Base-by-base conservation (phyloP, 331 rosid genomes). In the Quercus phellos region DNA sequence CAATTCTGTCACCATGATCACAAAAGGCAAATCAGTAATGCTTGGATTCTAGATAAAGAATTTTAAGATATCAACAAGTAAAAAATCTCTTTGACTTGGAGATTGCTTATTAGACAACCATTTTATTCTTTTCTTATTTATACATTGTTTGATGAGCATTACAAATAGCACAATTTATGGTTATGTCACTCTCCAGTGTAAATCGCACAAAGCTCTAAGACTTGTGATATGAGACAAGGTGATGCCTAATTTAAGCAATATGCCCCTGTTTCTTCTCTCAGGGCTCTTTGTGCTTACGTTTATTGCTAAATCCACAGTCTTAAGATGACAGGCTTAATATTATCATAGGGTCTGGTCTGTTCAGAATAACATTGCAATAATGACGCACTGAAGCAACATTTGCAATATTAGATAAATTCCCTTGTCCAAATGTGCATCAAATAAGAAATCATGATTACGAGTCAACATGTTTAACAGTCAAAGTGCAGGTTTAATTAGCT, bases 1-100 rank as follows among this genome's bases (percentile, higher is more conserved):
- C 70, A 92, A 84, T 85, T 94, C 99, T 94, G 88, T 72, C 68
- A 73, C 70, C 68, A 84, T 70, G 75, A 79, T 32, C 74, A 76
- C 71, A 70, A 58, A 75, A 70, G 51, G 61, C 58, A 35, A 17
- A 43, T 38, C 24, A 26, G 34, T 38, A 0, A 27, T 42, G 27
- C n/a, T 29, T 54, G 51, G 22, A 59, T 29, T 35, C 60, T 2
- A 11, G 61, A 22, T 1, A 51, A 51, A 70, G 50, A 58, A n/a
- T 18, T 35, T 4, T 17, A 17, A 72, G 43, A 38, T 54, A 68
- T 64, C 50, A 63, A 3, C 27, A 24, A 11, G 21, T 3, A 55
- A 55, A 68, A 12, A 32, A 50, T 55, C 3, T 21, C 46, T 35
- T 54, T 27, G 22, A 19, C 27, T 6, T 34, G 32, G 26, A 67